phyloP scores from a whole-genome alignment of 169 alveolate species.

The Eimeria mitis region DNA sequence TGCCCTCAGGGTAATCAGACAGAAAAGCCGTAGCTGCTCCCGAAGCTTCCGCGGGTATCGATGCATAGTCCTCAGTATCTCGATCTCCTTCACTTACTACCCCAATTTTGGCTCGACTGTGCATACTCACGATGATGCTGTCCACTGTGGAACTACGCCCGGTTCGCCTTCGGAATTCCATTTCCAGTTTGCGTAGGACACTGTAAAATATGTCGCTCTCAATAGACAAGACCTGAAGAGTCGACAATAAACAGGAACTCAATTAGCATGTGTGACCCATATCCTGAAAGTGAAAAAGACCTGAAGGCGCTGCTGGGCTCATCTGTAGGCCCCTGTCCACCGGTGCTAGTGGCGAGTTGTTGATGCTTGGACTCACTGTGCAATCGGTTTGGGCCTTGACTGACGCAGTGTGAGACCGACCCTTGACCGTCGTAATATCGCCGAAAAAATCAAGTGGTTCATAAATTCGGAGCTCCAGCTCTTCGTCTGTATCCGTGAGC shows the following conservation, averaged over 20 bases:
- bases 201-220: slow-evolving; percentile 51
- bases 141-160: slow-evolving; percentile 64
- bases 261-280: background rate
- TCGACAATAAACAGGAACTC: background rate
- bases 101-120: background rate
- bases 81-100: background rate
- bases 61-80: background rate
- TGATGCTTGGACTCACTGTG: slow-evolving; percentile 40
- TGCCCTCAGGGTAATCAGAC: background rate
- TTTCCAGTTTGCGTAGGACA: slow-evolving; percentile 45
- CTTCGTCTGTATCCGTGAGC: slow-evolving; percentile 40
- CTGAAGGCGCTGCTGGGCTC: background rate
- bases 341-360: background rate
- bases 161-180: slow-evolving; percentile 62
- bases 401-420: slow-evolving; percentile 79
- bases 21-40: background rate
- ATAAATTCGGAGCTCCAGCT: slow-evolving; percentile 67
- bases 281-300: background rate
- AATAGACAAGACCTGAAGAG: slow-evolving; percentile 38
- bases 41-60: background rate
- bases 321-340: background rate
- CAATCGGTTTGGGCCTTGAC: slow-evolving; percentile 79
- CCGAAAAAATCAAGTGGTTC: slow-evolving; percentile 80
- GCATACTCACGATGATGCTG: slow-evolving; percentile 1
- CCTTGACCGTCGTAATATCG: slow-evolving; percentile 60